Base-by-base conservation (phyloP, 2,329 filamentous ascomycete species). In the Escovopsis sp. region DNA sequence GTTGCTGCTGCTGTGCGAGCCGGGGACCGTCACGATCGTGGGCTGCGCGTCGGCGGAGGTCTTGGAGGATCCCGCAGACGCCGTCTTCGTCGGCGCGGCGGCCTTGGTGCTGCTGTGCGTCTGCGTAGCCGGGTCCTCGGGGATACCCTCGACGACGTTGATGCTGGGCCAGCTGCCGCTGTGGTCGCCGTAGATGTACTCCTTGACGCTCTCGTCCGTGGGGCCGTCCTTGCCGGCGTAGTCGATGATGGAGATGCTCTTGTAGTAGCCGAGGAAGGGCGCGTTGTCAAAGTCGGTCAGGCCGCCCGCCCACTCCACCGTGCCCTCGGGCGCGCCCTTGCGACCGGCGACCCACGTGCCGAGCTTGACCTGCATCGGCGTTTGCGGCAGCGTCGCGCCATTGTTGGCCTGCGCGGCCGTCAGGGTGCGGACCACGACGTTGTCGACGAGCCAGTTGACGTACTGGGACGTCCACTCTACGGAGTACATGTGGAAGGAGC, bases 221-320 rank as follows among this genome's bases (percentile, higher is more conserved):
- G 60, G 48, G 35, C 57, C 56, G 36, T 54, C 50, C 42, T 64
- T 63, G 51, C 69, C 68, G 49, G 60, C 60, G 55, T 66, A 70
- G 58, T 75, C 69, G 45, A 56, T 50, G 42, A 75, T 65, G 43
- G 53, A 63, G 45, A 74, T 52, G 49, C 57, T 63, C 61, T 71
- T 61, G 67, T 74, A 74, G 61, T 66, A 66, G 48, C 60, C 70
- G 36, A 55, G 49, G 58, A 69, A 72, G 39, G 70, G 70, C 40
- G 54, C 66, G 45, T 68, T 44, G 44, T 45, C 46, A 50, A 70
- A 72, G 51, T 72, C 55, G 45, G 69, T 41, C 65, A 74, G 58
- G 40, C 79, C 79, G 43, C 76, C 79, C 37, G 73, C 72, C 75
- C 75, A 79, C 40, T 68, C 45, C 41, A 86, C 79, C 25, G 84